A percentile compares a stretch with the other conserved stretches of the same genome.
Evolutionary conservation across 495 filamentous ascomycete species (phyloP).

Genomic region (Elasticomyces elasticus): DNA sequence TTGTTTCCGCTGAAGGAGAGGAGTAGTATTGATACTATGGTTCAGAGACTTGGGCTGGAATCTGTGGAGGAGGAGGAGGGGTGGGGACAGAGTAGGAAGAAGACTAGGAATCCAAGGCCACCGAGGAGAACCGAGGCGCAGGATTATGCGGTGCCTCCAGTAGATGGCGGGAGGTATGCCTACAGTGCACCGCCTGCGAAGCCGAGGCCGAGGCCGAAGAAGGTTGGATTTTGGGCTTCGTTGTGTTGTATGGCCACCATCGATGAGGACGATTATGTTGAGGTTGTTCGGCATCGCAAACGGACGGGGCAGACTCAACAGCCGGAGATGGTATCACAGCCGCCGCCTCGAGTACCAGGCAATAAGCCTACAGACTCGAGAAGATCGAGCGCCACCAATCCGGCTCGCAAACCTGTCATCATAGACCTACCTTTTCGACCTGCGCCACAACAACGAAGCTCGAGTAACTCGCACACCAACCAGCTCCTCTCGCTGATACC

Average conservation of each 20-base stretch:
- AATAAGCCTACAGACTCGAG: neutral
- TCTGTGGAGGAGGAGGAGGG: constrained; percentile 39
- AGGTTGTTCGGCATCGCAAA: constrained; percentile 31
- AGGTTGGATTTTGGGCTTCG: constrained; percentile 24
- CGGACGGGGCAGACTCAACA: constrained; percentile 13
- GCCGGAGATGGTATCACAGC: constrained; percentile 6
- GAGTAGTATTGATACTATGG: constrained; percentile 72
- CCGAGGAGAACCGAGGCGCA: constrained; percentile 10
- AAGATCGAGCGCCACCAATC: neutral
- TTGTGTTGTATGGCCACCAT: constrained; percentile 25
- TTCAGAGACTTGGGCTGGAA: constrained; percentile 66
- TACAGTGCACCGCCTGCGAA: neutral
- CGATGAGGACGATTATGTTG: constrained; percentile 32
- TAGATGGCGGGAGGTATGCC: neutral
- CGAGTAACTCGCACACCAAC: constrained; percentile 39
- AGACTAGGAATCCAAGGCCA: constrained; percentile 8
- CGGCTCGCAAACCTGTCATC: neutral
- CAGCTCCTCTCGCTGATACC: constrained; percentile 59
- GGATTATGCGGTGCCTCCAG: constrained; percentile 5
- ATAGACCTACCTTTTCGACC: neutral
- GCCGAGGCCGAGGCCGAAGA: constrained; percentile 20
- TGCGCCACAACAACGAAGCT: neutral
- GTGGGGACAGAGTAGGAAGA: neutral
- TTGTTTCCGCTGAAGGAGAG: constrained; percentile 42
- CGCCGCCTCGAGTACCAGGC: constrained; percentile 12